Base-by-base conservation (phyloP, 345 rosid species). In the Firmiana major region DNA sequence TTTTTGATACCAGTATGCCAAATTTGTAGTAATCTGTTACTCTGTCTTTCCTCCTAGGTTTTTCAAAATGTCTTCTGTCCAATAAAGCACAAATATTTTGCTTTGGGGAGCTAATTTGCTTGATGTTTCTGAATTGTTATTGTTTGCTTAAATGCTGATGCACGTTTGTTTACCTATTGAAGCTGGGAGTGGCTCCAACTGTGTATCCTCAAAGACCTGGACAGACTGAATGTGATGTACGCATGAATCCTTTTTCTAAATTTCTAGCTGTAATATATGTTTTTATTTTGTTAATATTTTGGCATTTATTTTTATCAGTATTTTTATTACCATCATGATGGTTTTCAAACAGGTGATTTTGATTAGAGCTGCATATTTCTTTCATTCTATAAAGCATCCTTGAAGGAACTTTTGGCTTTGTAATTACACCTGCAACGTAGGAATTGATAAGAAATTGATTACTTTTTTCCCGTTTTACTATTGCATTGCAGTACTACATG, bases 161-260 rank as follows among this genome's bases (percentile, higher is more conserved):
- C 21, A 6, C 46, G 22, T 74, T 70, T 78, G 51, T 77, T 82
- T 80, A 67, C 69, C 70, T 80, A 46, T 75, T 86, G 80, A 89
- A 94, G 98, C 75, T 90, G 74, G 95, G 87, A 67, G 71, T 83
- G 74, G 81, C 83, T 75, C 21, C 89, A 26, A 46, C 88, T n/a
- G 48, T 84, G 40, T 94, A 91, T 74, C 98, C 98, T 68, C 98
- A 91, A 81, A 88, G 94, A 75, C 93, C 92, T 79, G 98, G 98
- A 75, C 95, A 91, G 82, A 36, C 84, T 78, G 98, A 94, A 84
- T 94, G 98, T 88, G 98, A 94, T 79, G 98, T 94, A 75, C 53
- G 94, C 64, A 80, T 78, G 64, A 67, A 75, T 55, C 24, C 24
- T 34, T 65, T 36, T 28, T 63, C 15, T 26, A 19, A 31, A 49